phyloP scores from a whole-genome alignment of 768 basidiomycete species.

The Phallus indusiatus region DNA sequence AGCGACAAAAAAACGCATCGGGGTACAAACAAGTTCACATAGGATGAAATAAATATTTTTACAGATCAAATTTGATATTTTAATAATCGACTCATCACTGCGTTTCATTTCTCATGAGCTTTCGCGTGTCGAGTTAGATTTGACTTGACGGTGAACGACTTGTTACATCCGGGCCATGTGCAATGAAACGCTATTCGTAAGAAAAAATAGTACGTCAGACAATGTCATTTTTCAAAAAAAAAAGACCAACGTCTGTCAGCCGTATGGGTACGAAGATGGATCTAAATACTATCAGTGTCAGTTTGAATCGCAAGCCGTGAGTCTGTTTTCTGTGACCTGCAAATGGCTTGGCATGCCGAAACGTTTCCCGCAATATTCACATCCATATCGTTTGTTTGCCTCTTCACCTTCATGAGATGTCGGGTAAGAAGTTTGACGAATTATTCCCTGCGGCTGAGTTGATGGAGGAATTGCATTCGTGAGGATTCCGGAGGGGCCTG shows the following conservation, averaged over 20 bases:
- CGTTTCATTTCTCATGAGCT: neutral
- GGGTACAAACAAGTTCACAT: too few relatives aligned
- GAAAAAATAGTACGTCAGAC: neutral
- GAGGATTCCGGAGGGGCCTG: slow-evolving; percentile 1
- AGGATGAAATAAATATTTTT: too few relatives aligned
- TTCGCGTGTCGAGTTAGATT: neutral
- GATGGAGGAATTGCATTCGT: neutral
- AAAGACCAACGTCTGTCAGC: neutral
- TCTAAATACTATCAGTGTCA: neutral
- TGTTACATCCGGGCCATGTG: neutral
- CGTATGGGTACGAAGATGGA: slow-evolving; percentile 1
- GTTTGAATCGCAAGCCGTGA: neutral
- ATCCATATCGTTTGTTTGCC: neutral
- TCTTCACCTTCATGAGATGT: neutral
- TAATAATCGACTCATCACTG: neutral
- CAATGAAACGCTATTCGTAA: neutral
- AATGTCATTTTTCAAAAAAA: neutral
- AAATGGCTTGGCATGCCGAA: slow-evolving; percentile 7
- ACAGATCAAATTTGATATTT: too few relatives aligned
- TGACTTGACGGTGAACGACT: neutral
- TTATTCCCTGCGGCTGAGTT: slow-evolving; percentile 1
- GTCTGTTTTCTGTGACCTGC: neutral
- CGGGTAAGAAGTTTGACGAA: neutral
- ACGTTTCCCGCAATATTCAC: slow-evolving; percentile 7
- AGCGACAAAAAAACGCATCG: too few relatives aligned